phyloP scores from a whole-genome alignment of 2,329 filamentous ascomycete genomes.

The Neobulgaria alba region DNA sequence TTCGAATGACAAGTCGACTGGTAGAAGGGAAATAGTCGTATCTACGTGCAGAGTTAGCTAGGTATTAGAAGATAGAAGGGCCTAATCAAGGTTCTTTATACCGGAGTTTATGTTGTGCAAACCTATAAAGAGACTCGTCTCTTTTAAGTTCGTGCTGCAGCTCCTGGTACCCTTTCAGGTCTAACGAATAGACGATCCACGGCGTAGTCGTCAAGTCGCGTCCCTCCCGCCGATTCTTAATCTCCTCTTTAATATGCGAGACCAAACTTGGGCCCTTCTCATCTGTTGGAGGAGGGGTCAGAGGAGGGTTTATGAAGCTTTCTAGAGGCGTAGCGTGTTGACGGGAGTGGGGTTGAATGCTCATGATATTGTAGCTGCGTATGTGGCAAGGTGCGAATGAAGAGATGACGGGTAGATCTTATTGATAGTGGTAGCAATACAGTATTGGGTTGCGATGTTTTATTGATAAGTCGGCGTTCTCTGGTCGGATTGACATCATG shows the following conservation, averaged over 20 bases:
- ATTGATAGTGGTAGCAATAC: conserved; percentile 4
- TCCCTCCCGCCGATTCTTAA: conserved; percentile 10
- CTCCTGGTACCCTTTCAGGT: conserved; percentile 6
- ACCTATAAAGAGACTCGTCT: conserved; percentile 8
- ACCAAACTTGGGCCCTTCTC: conserved; percentile 7
- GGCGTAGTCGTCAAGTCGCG: conserved; percentile 3
- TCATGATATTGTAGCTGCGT: too few species aligned
- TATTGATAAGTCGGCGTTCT: conserved; percentile 1
- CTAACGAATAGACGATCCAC: conserved; percentile 9
- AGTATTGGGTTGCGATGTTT: conserved; percentile 1
- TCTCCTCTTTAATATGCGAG: conserved; percentile 9
- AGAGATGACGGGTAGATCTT: conserved; percentile 5
- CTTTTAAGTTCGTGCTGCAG: conserved; percentile 10
- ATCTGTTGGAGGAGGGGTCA: conserved; percentile 10
- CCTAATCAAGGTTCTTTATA: conserved; percentile 6
- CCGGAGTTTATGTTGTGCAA: conserved; percentile 12
- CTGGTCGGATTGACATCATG: background rate
- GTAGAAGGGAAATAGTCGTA: conserved; percentile 16
- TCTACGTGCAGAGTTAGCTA: conserved; percentile 9
- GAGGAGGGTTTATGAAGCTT: conserved; percentile 12
- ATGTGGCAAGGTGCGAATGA: conserved; percentile 4
- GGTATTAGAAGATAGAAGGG: conserved; percentile 8
- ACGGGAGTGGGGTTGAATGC: conserved; percentile 8
- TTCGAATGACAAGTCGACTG: conserved; percentile 14
- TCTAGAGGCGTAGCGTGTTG: conserved; percentile 10